Base-by-base conservation (phyloP, 345 rosid species). In the Cardamine resedifolia region DNA sequence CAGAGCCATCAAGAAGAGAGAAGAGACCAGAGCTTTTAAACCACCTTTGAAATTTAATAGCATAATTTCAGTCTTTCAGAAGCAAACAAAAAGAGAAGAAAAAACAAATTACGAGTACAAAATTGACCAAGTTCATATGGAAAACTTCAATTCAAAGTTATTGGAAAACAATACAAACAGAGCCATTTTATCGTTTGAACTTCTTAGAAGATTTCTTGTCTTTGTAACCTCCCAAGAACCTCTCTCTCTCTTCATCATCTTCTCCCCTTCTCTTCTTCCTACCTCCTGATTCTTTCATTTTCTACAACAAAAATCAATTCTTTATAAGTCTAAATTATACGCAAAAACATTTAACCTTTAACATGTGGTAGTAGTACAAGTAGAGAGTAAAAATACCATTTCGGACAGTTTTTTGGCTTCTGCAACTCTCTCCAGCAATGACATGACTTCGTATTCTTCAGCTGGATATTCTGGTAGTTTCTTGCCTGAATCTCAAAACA, bases 401-500 rank as follows among this genome's bases (percentile, higher is more conserved):
- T 65, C 75, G 5, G 98, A 74, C 61, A 89, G 48, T 66, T 87
- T 84, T 80, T 87, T 86, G 61, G 91, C 96, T 76, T 92, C 96
- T 0, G 78, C 7, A 3, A 90, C 91, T 61, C 83, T 83, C 69
- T 90, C 95, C 73, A 75, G 47, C 68, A 89, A 68, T 49, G 86
- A 77, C 81, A 95, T 76, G 61, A 88, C 93, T 72, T 91, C 96
- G 47, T 86, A 93, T 79, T 91, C 88, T 52, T 82, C 77, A 51
- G 96, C 89, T 51, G 93, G 89, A 72, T 74, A 87, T 68, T 85
- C 81, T 0, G 91, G 90, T 51, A 94, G 70, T 76, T 88, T 88
- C 73, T 85, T 91, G 27, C 96, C 97, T 95, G 85, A 61, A 80
- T 70, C 34, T 33, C 15, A 6, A 23, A 50, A 57, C 47, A 30